A percentile compares a stretch with the other conserved stretches of the same genome.
phyloP scores from a whole-genome alignment of 2,329 filamentous ascomycete species.

The Trichoderma hamatum region DNA sequence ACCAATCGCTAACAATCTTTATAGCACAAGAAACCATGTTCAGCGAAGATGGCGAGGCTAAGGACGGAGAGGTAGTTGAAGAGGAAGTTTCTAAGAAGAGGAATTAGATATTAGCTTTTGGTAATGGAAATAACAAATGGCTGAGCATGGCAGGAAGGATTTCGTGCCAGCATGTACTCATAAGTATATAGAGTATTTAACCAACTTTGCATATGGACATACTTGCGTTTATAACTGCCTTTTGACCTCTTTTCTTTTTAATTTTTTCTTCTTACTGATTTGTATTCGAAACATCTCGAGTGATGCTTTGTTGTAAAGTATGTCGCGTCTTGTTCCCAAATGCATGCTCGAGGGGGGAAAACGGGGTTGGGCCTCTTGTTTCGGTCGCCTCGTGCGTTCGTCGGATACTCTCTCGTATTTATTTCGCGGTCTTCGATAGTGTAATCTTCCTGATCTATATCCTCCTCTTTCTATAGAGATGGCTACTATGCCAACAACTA shows the following conservation, averaged over 20 bases:
- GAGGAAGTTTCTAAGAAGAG: slow-evolving; percentile 25
- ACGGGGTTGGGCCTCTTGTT: neutral
- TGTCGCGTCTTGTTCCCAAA: neutral
- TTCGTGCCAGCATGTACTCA: neutral
- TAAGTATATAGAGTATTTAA: neutral
- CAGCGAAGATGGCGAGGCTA: slow-evolving; percentile 49
- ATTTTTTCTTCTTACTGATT: neutral
- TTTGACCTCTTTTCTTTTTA: neutral
- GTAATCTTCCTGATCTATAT: slow-evolving; percentile 13
- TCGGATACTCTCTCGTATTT: neutral
- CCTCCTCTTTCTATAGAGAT: neutral
- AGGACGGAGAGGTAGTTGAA: slow-evolving; percentile 40
- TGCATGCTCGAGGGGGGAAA: neutral
- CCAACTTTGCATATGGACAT: neutral
- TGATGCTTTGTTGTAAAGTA: neutral
- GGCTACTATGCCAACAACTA: neutral
- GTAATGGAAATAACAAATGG: neutral
- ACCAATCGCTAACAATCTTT: slow-evolving; percentile 3
- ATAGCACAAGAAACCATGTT: slow-evolving; percentile 66
- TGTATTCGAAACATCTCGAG: neutral
- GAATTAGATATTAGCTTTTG: slow-evolving; percentile 23
- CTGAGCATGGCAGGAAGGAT: neutral
- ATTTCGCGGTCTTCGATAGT: neutral
- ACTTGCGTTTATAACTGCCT: neutral
- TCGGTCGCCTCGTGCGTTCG: neutral